Conservation (phyloP, 768 basidiomycete species). For the Kwoniella botswanensis region DNA sequence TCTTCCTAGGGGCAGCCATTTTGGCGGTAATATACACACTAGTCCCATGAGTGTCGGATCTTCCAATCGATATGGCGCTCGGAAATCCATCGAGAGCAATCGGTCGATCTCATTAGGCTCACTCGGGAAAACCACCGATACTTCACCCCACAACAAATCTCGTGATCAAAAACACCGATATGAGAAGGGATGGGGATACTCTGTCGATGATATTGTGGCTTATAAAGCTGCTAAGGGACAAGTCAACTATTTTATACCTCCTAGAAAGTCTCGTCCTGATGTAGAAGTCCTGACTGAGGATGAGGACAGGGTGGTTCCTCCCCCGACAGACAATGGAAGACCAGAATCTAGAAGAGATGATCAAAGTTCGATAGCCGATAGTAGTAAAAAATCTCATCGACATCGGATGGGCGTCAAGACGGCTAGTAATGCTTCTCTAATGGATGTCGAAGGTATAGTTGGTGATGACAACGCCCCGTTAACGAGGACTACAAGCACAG, state of each 20-base stretch:
- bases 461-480: conserved; percentile 20
- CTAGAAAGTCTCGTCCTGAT: conserved; percentile 16
- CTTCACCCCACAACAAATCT: neutral
- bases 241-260: conserved; percentile 53
- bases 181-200: conserved; percentile 35
- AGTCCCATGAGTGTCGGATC: conserved; percentile 32
- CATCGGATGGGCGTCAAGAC: conserved; percentile 12
- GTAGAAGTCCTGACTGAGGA: conserved; percentile 16
- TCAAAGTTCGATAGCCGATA: conserved; percentile 22
- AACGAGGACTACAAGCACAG: conserved; percentile 26
- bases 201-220: conserved; percentile 40
- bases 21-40: conserved; percentile 20
- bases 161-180: neutral
- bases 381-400: conserved; percentile 12
- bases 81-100: conserved; percentile 24
- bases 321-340: neutral
- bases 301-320: conserved; percentile 8
- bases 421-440: conserved; percentile 24
- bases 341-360: conserved; percentile 9
- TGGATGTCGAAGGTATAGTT: conserved; percentile 20
- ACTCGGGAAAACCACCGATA: neutral
- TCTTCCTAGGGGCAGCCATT: conserved; percentile 1
- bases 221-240: conserved; percentile 45
- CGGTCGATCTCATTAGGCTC: conserved; percentile 16
- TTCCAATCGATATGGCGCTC: conserved; percentile 1